These are phyloP conservation scores for Exophiala oligosperma DNA, from an alignment of 2,329 filamentous ascomycete species.

Conservation along the genomic window DNA sequence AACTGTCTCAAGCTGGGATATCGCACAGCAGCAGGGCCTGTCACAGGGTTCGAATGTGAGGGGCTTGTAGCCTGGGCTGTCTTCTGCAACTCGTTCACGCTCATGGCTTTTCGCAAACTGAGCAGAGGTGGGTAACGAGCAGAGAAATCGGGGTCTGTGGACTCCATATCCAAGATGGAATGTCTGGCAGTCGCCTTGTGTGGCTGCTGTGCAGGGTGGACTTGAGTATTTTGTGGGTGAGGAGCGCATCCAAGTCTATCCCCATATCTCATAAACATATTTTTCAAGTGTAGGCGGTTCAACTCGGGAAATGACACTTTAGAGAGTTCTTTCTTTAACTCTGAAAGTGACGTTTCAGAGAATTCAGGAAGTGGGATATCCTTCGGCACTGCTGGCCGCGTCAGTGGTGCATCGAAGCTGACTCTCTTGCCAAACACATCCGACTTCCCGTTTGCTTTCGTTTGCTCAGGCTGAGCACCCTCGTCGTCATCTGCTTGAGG, in stretches of 20 bases:
- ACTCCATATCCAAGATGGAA: conserved; percentile 35
- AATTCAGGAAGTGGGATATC: neutral
- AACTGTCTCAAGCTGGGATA: conserved; percentile 25
- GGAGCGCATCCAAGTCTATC: too few relatives aligned
- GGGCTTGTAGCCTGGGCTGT: neutral
- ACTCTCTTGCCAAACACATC: conserved; percentile 11
- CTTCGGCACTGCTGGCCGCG: neutral
- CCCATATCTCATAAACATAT: too few relatives aligned
- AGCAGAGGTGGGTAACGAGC: conserved; percentile 39
- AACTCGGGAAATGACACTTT: too few relatives aligned
- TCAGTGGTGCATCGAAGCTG: conserved; percentile 8
- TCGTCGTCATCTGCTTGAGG: neutral
- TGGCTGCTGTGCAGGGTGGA: neutral
- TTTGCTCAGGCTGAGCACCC: neutral
- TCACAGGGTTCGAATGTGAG: neutral
- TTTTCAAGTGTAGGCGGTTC: neutral
- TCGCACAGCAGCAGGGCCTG: conserved; percentile 17
- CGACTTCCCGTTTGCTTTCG: neutral
- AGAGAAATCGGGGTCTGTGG: conserved; percentile 34
- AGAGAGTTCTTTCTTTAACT: too few relatives aligned
- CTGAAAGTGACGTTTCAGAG: neutral
- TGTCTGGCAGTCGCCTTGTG: neutral
- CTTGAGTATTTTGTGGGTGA: neutral
- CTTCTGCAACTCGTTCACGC: conserved; percentile 15
- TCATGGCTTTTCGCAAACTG: conserved; percentile 26